Percentiles rank a stretch among this genome's conserved stretches.
phyloP scores from a whole-genome alignment of 768 basidiomycete genomes.

The Candolleomyces eurysporus region DNA sequence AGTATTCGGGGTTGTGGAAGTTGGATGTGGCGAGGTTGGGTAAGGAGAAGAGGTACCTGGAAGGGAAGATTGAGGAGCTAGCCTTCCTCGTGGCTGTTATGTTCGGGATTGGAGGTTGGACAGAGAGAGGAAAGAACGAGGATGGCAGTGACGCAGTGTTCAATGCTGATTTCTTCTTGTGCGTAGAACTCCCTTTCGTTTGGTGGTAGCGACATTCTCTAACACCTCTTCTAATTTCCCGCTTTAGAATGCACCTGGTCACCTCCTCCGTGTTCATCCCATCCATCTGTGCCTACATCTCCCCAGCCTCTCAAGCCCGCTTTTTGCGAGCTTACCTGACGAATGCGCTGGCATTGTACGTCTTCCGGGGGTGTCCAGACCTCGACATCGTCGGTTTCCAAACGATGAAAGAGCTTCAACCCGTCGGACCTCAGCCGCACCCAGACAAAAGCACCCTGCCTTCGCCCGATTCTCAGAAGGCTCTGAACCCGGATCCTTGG shows the following conservation, averaged over 20 bases:
- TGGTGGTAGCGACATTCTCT: background rate
- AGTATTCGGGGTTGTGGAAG: constrained; percentile 45
- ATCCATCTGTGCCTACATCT: constrained; percentile 40
- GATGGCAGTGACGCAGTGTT: constrained; percentile 32
- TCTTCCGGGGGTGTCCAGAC: constrained; percentile 53
- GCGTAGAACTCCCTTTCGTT: constrained; percentile 20
- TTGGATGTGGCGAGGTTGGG: constrained; percentile 30
- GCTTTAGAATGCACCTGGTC: constrained; percentile 57
- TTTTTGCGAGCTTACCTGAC: constrained; percentile 62
- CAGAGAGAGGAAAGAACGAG: constrained; percentile 23
- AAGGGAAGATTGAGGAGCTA: constrained; percentile 63
- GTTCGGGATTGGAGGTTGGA: constrained; percentile 57
- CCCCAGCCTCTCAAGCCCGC: constrained; percentile 41
- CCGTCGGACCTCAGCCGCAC: constrained; percentile 17
- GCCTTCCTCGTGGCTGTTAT: constrained; percentile 53
- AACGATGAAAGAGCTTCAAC: constrained; percentile 8
- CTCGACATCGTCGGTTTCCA: constrained; percentile 53
- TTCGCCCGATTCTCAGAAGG: constrained; percentile 29
- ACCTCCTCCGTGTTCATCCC: constrained; percentile 65
- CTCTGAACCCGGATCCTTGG: constrained; percentile 56
- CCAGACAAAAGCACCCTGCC: constrained; percentile 24
- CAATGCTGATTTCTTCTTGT: constrained; percentile 62
- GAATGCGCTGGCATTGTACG: constrained; percentile 48
- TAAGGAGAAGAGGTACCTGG: constrained; percentile 27
- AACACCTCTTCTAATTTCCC: background rate